These are phyloP conservation scores for Rhodamnia rubescens DNA, from an alignment of 345 rosid species.

Conservation along the genomic window DNA sequence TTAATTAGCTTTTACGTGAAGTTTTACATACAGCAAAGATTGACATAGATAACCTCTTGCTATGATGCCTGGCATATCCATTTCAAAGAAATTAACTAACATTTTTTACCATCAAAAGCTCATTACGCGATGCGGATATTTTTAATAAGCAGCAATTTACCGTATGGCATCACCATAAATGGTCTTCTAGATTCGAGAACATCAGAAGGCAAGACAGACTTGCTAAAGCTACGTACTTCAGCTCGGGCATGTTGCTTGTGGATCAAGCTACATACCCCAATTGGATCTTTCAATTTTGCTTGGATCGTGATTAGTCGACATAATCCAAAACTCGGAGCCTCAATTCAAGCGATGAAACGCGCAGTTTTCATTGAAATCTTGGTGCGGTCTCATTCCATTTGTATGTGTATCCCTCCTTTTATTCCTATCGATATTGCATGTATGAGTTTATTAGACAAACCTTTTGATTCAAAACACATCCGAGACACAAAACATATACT, in stretches of 20 bases:
- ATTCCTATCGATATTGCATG: neutral
- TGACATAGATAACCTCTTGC: neutral
- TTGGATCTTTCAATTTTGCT: neutral
- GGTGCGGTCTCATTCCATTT: neutral
- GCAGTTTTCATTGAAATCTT: neutral
- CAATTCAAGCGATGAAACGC: neutral
- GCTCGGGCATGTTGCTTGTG: neutral
- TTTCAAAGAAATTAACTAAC: neutral
- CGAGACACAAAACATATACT: neutral
- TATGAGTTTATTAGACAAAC: neutral
- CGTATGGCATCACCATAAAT: neutral
- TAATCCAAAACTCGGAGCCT: too few species aligned
- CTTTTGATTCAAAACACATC: neutral
- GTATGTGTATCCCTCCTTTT: neutral
- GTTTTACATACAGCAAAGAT: neutral
- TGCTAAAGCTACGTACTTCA: neutral
- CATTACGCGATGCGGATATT: neutral
- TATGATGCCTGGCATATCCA: neutral
- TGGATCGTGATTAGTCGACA: neutral
- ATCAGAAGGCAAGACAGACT: neutral
- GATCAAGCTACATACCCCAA: neutral
- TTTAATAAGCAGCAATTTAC: neutral
- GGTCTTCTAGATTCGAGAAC: neutral
- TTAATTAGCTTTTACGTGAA: neutral
- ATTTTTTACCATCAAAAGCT: neutral